A percentile compares a stretch with the other conserved stretches of the same genome.
These are phyloP conservation scores for Phytopythium delawarense DNA, from an alignment of 352 stramenopile genomes.

Conservation along the genomic window DNA sequence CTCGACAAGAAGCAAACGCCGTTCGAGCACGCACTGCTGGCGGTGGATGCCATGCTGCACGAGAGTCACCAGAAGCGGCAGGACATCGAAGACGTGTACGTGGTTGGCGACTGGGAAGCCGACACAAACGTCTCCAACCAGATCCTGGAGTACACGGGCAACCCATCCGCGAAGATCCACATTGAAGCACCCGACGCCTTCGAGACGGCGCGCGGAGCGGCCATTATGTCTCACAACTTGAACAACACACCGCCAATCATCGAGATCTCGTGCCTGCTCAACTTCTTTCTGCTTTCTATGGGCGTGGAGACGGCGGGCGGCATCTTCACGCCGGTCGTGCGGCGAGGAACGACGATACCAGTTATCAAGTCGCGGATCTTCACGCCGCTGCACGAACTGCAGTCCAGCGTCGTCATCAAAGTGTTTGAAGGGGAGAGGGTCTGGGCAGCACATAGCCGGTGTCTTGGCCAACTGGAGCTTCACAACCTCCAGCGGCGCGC, in stretches of 20 bases:
- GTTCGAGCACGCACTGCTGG: not conserved
- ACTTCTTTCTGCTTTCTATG: constrained; percentile 6
- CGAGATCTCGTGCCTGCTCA: not conserved
- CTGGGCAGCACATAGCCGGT: constrained; percentile 1
- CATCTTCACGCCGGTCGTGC: constrained; percentile 1
- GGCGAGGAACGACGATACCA: constrained; percentile 1
- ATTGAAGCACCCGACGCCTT: not conserved
- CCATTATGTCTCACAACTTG: not conserved
- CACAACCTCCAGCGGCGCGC: not conserved
- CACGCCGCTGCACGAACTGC: constrained; percentile 5
- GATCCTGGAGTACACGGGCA: not conserved
- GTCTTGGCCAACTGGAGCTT: constrained; percentile 7
- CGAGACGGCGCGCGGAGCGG: constrained; percentile 1
- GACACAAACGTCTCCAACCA: not conserved
- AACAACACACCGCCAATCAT: not conserved
- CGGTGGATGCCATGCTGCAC: not conserved
- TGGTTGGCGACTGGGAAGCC: constrained; percentile 1
- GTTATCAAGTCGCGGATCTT: not conserved
- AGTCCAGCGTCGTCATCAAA: constrained; percentile 7
- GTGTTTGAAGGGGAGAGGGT: constrained; percentile 5
- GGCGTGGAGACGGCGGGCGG: constrained; percentile 6
- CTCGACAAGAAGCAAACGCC: not conserved
- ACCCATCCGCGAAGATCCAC: constrained; percentile 1
- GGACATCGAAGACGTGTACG: constrained; percentile 2
- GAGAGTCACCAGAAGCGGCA: constrained; percentile 1